A percentile compares a stretch with the other conserved stretches of the same genome.
Conservation (phyloP, 2,329 filamentous ascomycete species). For the Trichoderma asperellum region DNA sequence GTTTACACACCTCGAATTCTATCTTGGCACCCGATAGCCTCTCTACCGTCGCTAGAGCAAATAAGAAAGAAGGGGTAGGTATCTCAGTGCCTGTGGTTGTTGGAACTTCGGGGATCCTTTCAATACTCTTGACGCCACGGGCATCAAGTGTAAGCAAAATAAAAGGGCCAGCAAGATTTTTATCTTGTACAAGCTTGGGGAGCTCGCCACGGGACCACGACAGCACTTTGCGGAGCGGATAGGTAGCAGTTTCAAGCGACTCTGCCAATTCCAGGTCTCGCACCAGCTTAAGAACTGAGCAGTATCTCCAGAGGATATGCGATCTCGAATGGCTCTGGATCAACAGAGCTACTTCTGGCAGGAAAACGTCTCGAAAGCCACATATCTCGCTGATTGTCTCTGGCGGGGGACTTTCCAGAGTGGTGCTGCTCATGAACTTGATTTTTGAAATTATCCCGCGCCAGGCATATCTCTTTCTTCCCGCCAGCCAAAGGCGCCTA, state of each 20-base stretch:
- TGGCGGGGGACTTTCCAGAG: background rate
- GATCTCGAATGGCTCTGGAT: background rate
- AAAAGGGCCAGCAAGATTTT: background rate
- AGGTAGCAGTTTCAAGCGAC: background rate
- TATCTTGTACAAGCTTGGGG: background rate
- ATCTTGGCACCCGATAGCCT: background rate
- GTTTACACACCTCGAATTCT: background rate
- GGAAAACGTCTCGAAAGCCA: background rate
- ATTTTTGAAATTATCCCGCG: background rate
- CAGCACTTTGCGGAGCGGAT: background rate
- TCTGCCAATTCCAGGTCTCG: background rate
- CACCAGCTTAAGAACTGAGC: background rate
- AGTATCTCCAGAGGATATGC: slow-evolving; percentile 10
- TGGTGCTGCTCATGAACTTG: background rate
- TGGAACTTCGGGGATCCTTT: background rate
- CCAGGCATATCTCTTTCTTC: slow-evolving; percentile 8
- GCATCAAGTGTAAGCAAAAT: slow-evolving; percentile 1
- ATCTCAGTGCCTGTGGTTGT: background rate
- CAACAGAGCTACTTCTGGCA: background rate
- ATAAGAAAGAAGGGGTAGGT: background rate
- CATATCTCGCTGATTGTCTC: background rate
- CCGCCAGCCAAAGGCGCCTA: slow-evolving; percentile 12
- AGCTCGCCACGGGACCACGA: slow-evolving; percentile 8
- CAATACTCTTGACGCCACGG: slow-evolving; percentile 3
- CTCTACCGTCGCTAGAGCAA: background rate